Percentiles rank a stretch among this genome's conserved stretches.
phyloP scores from a whole-genome alignment of 495 filamentous ascomycete species.

The Trichoderma gamsii region DNA sequence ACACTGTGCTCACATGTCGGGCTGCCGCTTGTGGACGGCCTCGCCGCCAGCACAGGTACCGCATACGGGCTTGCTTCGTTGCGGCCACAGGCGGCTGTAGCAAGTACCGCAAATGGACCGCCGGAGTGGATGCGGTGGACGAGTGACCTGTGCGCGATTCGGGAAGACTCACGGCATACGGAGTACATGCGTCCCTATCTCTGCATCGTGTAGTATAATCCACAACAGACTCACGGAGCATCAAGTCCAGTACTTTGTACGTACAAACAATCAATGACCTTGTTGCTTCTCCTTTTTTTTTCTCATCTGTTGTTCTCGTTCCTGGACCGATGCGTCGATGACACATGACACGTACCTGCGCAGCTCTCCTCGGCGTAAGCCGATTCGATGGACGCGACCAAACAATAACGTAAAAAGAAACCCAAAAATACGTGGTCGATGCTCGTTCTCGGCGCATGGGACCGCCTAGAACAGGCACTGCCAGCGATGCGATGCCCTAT shows the following conservation, averaged over 20 bases:
- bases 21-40: conserved; percentile 5
- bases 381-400: neutral
- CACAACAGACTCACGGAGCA: neutral
- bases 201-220: neutral
- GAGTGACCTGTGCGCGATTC: neutral
- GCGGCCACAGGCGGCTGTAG: neutral
- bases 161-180: neutral
- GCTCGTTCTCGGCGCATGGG: neutral
- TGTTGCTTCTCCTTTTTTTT: neutral
- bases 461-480: conserved; percentile 3
- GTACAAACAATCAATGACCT: neutral
- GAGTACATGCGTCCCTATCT: neutral
- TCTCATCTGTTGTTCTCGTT: neutral
- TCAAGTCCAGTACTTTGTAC: neutral
- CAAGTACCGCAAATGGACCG: no score
- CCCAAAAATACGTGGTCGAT: neutral
- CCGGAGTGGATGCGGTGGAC: neutral
- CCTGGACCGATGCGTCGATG: neutral
- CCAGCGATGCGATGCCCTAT: neutral
- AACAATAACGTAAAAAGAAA: conserved; percentile 3
- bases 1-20: conserved; percentile 11
- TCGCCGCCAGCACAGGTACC: neutral
- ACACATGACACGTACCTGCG: neutral
- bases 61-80: neutral
- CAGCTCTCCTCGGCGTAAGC: neutral